Conservation (phyloP, 768 basidiomycete genomes). For the Agrocybe praecox region DNA sequence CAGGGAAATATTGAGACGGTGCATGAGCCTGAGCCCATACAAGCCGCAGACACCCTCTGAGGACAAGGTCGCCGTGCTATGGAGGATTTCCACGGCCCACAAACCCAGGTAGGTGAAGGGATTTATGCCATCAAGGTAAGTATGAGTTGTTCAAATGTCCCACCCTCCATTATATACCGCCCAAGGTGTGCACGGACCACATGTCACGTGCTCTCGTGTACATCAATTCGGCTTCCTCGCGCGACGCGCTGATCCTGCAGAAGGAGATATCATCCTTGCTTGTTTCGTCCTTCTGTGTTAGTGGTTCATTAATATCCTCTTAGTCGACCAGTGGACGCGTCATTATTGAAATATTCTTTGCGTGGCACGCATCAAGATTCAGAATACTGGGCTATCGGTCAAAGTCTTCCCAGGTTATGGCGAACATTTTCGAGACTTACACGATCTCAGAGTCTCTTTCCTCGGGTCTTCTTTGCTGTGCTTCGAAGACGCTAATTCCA, state of each 20-base stretch:
- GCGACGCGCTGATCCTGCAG: too few species aligned
- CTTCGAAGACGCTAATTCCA: too few species aligned
- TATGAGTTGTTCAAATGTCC: conserved; percentile 37
- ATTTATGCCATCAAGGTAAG: conserved; percentile 68
- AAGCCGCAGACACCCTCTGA: conserved; percentile 58
- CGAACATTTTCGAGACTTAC: too few species aligned
- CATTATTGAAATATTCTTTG: too few species aligned
- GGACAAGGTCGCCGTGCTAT: conserved; percentile 79
- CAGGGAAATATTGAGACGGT: conserved; percentile 82
- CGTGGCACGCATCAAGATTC: too few species aligned
- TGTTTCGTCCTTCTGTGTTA: not conserved
- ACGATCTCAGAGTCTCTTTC: too few species aligned
- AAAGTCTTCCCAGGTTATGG: too few species aligned
- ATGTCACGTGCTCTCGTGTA: not conserved
- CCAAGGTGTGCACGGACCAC: conserved; percentile 37
- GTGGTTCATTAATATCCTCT: too few species aligned
- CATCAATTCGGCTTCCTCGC: not conserved
- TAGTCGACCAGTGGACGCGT: too few species aligned
- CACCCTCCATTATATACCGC: conserved; percentile 23
- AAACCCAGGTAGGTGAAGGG: conserved; percentile 57
- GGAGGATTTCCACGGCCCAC: conserved; percentile 57
- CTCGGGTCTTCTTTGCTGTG: too few species aligned
- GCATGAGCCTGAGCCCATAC: conserved; percentile 77
- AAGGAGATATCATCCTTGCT: not conserved
- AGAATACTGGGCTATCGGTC: too few species aligned